Evolutionary conservation across 2,329 filamentous ascomycete genomes (phyloP).

Genomic region (Diaporthe ampelina): DNA sequence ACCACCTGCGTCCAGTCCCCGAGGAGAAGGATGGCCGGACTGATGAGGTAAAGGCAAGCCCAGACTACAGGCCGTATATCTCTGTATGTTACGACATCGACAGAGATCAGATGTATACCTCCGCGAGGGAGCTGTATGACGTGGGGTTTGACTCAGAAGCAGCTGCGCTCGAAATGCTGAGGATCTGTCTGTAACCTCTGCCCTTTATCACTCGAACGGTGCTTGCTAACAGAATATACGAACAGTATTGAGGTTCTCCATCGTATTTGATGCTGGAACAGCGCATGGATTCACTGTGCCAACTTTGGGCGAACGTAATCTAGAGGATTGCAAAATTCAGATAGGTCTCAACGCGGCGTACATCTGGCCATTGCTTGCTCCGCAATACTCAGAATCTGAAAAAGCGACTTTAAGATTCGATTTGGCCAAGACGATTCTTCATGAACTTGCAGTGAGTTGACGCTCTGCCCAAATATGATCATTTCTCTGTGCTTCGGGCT

Average conservation of each 20-base stretch:
- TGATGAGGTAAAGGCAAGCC: neutral
- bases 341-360: neutral
- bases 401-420: neutral
- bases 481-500: neutral
- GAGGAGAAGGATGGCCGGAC: neutral
- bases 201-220: neutral
- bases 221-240: neutral
- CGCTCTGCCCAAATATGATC: neutral
- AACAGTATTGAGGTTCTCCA: neutral
- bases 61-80: neutral
- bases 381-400: neutral
- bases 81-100: conserved; percentile 7
- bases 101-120: neutral
- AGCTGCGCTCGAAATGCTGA: neutral
- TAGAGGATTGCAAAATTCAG: neutral
- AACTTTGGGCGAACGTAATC: too few species aligned
- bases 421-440: neutral
- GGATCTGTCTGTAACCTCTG: neutral
- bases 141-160: neutral
- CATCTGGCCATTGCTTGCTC: neutral
- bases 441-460: neutral
- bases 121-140: neutral
- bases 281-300: too few species aligned
- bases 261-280: neutral
- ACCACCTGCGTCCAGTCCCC: conserved; percentile 3